Evolutionary conservation across 768 basidiomycete genomes (phyloP), one percentile per base, ranked within the genome.

Genomic region (Agrocybe pediades): DNA sequence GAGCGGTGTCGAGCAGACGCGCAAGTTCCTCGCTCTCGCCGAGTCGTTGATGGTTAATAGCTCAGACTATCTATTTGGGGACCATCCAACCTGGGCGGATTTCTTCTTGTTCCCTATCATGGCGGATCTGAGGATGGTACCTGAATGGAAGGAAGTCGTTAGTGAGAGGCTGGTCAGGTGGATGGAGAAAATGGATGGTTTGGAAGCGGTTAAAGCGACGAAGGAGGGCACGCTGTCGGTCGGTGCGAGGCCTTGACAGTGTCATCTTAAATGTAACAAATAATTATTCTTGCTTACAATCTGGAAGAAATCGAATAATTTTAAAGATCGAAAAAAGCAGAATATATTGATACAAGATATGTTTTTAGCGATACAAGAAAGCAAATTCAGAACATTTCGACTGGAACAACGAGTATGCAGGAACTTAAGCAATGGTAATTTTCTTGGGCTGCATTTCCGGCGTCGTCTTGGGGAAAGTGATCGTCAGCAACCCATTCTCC

Each of bases 401-500:
- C n/a, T n/a, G n/a, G n/a, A n/a, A n/a, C n/a, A n/a, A n/a, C n/a
- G n/a, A n/a, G n/a, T n/a, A n/a, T n/a, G n/a, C n/a, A n/a, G n/a
- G n/a, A n/a, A n/a, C n/a, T n/a, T n/a, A 54, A 17, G 45, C 23
- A 23, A 54, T 46, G n/a, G 69, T 55, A 51, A 77, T 73, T 63
- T 70, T 65, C 66, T 65, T 67, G 0, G 65, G 62, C 4, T 61
- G 62, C 16, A 62, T 53, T 23, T 76, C 73, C 15, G 74, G 63
- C 7, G 68, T 64, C 17, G 69, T 64, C 66, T 79, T 83, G 5
- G 82, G 83, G 75, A 80, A 84, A 1, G 76, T 77, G 25, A 84
- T 68, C 9, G 70, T 78, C 57, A 84, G 61, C n/a, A 82, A 57
- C 1, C 83, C 82, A 48, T 79, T 66, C 30, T 82, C 79, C 75